A percentile compares a stretch with the other conserved stretches of the same genome.
Conservation (phyloP, 306 rosid genomes). For the Malus domestica region DNA sequence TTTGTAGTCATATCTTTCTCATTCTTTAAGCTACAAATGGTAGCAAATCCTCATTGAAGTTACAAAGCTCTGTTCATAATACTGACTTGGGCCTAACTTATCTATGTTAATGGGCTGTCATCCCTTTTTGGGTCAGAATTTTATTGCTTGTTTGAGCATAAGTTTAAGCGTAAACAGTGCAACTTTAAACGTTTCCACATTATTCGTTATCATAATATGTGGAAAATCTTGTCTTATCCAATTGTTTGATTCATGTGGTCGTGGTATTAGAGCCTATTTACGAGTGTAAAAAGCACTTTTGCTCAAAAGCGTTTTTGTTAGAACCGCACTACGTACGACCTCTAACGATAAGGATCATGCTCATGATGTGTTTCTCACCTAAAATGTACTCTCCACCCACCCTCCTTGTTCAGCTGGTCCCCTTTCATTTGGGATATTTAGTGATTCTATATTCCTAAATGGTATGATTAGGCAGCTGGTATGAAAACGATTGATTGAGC, state of each 20-base stretch:
- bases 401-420: neutral
- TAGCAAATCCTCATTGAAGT: neutral
- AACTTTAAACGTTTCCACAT: neutral
- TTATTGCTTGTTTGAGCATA: neutral
- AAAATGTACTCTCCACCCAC: neutral
- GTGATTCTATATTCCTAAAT: neutral
- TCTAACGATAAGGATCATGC: neutral
- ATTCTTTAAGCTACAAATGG: constrained; percentile 2
- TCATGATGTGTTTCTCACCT: neutral
- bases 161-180: neutral
- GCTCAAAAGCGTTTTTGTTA: neutral
- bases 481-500: constrained; percentile 6
- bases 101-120: neutral
- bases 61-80: neutral
- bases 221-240: neutral
- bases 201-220: neutral
- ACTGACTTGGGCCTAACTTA: neutral
- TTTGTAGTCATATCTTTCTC: constrained; percentile 3
- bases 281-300: neutral
- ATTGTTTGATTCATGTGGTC: neutral
- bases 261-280: neutral
- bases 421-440: neutral
- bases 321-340: neutral
- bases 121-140: neutral
- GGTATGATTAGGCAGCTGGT: neutral